Evolutionary conservation across 495 filamentous ascomycete genomes (phyloP).

Genomic region (Penicillium coffeae): DNA sequence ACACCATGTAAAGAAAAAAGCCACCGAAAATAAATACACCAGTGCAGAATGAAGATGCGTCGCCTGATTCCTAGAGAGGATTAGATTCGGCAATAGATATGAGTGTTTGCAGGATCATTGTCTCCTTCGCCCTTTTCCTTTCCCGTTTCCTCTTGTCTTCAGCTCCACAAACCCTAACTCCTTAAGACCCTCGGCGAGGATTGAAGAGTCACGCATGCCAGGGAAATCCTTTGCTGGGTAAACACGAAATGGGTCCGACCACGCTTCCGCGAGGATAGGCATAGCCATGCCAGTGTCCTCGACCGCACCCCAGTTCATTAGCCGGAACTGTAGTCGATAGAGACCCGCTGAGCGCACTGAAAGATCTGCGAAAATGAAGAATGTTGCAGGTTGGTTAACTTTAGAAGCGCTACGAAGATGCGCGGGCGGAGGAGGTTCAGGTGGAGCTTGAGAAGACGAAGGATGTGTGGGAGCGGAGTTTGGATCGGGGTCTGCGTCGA

Average conservation of each 20-base stretch:
- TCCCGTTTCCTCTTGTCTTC: slow-evolving; percentile 43
- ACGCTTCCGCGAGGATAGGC: slow-evolving; percentile 60
- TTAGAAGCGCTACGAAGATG: slow-evolving; percentile 16
- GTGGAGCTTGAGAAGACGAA: slow-evolving; percentile 38
- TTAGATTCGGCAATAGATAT: no score
- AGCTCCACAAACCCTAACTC: slow-evolving; percentile 45
- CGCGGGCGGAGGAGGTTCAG: not conserved
- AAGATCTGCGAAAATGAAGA: slow-evolving; percentile 94
- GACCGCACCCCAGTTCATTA: slow-evolving; percentile 62
- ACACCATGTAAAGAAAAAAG: no score
- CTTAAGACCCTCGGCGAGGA: slow-evolving; percentile 37
- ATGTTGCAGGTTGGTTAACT: slow-evolving; percentile 41
- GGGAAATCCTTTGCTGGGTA: slow-evolving; percentile 97
- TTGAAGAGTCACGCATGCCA: slow-evolving; percentile 67
- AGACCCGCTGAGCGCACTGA: slow-evolving; percentile 82
- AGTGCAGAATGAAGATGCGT: no score
- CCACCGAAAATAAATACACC: no score
- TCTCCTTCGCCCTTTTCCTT: slow-evolving; percentile 38
- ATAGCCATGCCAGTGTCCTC: slow-evolving; percentile 54
- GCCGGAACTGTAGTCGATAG: slow-evolving; percentile 80
- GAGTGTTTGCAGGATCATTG: slow-evolving; percentile 9
- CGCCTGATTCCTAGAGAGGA: no score
- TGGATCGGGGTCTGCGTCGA: slow-evolving; percentile 44
- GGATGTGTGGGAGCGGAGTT: slow-evolving; percentile 60
- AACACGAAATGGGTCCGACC: slow-evolving; percentile 80